Evolutionary conservation across 108 stramenopile species (phyloP), one percentile per base, ranked within the genome.

Genomic region (Mayamaea pseudoterrestris): DNA sequence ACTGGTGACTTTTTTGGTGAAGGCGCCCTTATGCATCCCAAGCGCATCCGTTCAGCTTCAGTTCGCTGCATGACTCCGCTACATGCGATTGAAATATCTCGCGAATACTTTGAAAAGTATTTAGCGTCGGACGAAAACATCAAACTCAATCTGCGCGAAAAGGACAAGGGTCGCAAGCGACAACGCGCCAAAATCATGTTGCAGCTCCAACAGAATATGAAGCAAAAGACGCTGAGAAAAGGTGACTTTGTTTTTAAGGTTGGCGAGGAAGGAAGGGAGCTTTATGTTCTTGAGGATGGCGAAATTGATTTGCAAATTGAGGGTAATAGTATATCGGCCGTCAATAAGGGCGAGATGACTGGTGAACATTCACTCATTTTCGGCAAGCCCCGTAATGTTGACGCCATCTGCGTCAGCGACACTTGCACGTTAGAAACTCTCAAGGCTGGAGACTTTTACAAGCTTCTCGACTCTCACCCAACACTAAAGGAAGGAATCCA

Each of bases 61-160:
- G 66, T 83, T 41, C 60, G 62, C 18, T 90, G 87, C 59, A 50
- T 63, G 47, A 84, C 87, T 14, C 87, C 87, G 1, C 75, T 90
- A 20, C 82, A 90, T 62, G 82, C 73, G 2, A 65, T 90, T 42
- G 82, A 90, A 49, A 82, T 90, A 18, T 82, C 73, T 58, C 71
- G 82, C 13, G 80, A 90, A 51, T 83, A 82, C 50, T 90, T 83
- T 61, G 81, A 90, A 45, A 89, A 89, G 51, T 89, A 81, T 52
- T 67, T 83, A 41, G 67, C 76, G 0, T 58, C 72, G 1, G 67
- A 76, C 9, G 48, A 69, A 16, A 35, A 58, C 16, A 74, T 61
- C 0, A 48, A 66, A 13, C 60, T 81, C 5, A 62, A 57, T 30
- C 49, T 90, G 34, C 61, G 64, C 30, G 87, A 90, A 58, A 83